Evolutionary conservation across 1,284 basidiomycete genomes (phyloP).

Genomic region (Puccinia horiana): DNA sequence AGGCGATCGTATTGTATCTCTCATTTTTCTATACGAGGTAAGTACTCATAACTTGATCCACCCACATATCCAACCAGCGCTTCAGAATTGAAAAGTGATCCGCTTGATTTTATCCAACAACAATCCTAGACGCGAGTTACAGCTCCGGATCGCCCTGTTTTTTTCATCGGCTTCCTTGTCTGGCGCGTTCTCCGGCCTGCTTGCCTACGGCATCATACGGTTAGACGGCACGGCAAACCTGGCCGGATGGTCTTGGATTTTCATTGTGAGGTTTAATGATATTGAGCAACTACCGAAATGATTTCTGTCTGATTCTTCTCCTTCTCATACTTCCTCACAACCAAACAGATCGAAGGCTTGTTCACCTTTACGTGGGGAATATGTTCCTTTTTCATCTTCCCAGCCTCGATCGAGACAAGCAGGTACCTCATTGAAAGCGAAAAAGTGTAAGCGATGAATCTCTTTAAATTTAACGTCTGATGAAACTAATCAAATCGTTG

Average conservation of each 20-base stretch:
- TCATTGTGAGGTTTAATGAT: conserved; percentile 32
- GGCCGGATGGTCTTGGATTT: conserved; percentile 49
- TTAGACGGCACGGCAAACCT: conserved; percentile 30
- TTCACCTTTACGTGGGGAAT: conserved; percentile 30
- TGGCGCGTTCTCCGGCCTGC: conserved; percentile 46
- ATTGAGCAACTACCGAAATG: neutral
- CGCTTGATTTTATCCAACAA: neutral
- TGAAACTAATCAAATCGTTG: neutral
- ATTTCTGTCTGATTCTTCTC: neutral
- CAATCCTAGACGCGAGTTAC: conserved; percentile 33
- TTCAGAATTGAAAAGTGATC: neutral
- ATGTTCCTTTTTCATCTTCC: conserved; percentile 30
- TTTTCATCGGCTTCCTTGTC: conserved; percentile 36
- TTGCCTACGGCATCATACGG: conserved; percentile 40
- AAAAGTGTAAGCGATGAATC: conserved; percentile 20
- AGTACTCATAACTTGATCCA: neutral
- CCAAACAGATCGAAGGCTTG: conserved; percentile 44
- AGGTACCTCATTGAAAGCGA: conserved; percentile 6
- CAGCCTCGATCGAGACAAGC: conserved; percentile 15
- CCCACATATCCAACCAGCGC: neutral
- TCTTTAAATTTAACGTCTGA: neutral
- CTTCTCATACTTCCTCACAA: neutral
- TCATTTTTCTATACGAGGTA: conserved; percentile 44
- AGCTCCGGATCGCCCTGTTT: conserved; percentile 46
- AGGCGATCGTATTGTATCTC: conserved; percentile 44